Percentiles rank a stretch among this genome's conserved stretches.
These are phyloP conservation scores for Mortierella polycephala DNA, from an alignment of 371 early-diverging fungal species.

Conservation along the genomic window DNA sequence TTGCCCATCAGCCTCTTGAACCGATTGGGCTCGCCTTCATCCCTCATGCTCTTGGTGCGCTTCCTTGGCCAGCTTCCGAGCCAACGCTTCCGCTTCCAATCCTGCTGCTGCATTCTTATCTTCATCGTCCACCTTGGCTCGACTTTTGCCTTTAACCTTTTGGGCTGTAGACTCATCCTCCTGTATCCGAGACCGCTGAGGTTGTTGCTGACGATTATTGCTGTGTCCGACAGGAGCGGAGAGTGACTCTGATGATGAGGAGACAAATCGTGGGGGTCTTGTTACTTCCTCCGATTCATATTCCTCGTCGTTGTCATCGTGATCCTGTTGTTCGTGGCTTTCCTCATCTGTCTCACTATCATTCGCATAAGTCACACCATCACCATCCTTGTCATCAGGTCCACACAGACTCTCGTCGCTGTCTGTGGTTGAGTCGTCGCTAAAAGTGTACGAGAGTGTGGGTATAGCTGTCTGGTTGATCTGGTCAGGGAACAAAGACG, in stretches of 20 bases:
- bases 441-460: constrained; percentile 34
- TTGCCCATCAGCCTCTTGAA: constrained; percentile 28
- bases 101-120: constrained; percentile 7
- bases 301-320: constrained; percentile 9
- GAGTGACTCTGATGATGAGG: constrained; percentile 31
- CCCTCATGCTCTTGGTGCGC: constrained; percentile 35
- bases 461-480: constrained; percentile 26
- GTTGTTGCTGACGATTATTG: background rate
- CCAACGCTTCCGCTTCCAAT: constrained; percentile 1
- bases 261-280: background rate
- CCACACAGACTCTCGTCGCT: background rate
- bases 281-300: background rate
- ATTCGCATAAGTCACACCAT: background rate
- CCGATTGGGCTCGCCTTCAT: constrained; percentile 41
- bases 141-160: constrained; percentile 2
- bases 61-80: constrained; percentile 5
- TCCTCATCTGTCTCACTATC: constrained; percentile 19
- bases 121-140: background rate
- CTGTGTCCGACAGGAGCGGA: constrained; percentile 31
- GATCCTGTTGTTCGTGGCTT: constrained; percentile 25
- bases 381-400: too few relatives aligned
- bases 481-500: background rate
- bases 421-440: constrained; percentile 25
- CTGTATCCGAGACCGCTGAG: background rate
- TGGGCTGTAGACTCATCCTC: background rate